A percentile compares a stretch with the other conserved stretches of the same genome.
phyloP scores from a whole-genome alignment of 768 basidiomycete species.

The Pholiota microspora region DNA sequence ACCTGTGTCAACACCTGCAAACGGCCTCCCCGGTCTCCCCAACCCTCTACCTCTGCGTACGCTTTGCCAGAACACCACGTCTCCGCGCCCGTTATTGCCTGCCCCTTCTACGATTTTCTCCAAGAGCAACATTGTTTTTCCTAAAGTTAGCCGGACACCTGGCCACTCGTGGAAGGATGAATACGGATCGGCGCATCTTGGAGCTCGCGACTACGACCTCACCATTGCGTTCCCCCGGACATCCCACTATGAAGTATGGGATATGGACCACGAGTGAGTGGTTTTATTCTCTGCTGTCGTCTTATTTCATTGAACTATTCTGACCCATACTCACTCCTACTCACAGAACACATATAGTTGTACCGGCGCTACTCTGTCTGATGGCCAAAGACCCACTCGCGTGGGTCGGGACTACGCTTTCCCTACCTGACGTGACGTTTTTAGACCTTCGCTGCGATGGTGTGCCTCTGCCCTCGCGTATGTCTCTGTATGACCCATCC shows the following conservation, averaged over 20 bases:
- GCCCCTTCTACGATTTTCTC: constrained; percentile 2
- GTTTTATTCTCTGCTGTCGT: constrained; percentile 1
- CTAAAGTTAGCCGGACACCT: background rate
- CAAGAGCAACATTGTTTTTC: background rate
- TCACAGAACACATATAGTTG: constrained; percentile 21
- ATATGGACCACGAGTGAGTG: constrained; percentile 31
- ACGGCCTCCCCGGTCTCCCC: constrained; percentile 12
- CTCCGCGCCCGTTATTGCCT: constrained; percentile 10
- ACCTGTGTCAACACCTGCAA: background rate
- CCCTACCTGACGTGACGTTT: constrained; percentile 30
- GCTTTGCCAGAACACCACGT: constrained; percentile 13
- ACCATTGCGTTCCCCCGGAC: constrained; percentile 27
- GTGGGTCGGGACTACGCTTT: constrained; percentile 28
- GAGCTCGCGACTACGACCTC: constrained; percentile 26
- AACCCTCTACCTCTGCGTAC: constrained; percentile 18
- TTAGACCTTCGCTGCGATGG: constrained; percentile 31
- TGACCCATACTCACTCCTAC: constrained; percentile 1
- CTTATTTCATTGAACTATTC: background rate
- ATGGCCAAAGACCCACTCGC: constrained; percentile 26
- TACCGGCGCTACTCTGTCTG: constrained; percentile 29
- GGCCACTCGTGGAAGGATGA: constrained; percentile 18
- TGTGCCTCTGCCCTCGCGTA: constrained; percentile 17
- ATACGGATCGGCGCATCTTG: constrained; percentile 24
- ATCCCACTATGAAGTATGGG: constrained; percentile 35
- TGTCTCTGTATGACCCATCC: constrained; percentile 12